Percentiles rank a stretch among this genome's conserved stretches.
Conservation (phyloP, 192 early-diverging fungal genomes). For the Coemansia sp. region DNA sequence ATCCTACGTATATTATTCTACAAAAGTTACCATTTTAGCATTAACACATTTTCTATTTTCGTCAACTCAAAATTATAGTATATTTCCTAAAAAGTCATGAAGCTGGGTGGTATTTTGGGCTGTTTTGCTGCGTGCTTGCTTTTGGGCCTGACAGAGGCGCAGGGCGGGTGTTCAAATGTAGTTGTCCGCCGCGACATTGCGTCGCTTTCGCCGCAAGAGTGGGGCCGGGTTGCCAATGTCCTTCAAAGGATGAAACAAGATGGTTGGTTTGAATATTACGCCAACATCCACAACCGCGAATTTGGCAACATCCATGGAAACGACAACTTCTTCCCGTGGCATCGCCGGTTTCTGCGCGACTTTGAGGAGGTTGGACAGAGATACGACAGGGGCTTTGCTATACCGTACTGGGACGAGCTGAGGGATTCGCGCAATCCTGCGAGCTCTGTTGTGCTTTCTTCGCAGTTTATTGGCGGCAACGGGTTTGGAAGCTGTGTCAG, state of each 20-base stretch:
- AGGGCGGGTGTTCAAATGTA: constrained; percentile 31
- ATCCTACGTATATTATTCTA: too few species aligned
- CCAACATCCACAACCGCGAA: constrained; percentile 44
- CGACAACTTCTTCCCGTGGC: constrained; percentile 57
- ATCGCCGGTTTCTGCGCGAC: constrained; percentile 54
- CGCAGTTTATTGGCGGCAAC: constrained; percentile 42
- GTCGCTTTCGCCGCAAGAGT: constrained; percentile 40
- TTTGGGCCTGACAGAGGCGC: constrained; percentile 22
- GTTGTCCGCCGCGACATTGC: constrained; percentile 37
- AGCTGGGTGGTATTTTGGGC: constrained; percentile 12
- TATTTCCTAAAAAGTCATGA: background rate
- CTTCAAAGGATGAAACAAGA: constrained; percentile 42
- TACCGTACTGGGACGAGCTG: constrained; percentile 65
- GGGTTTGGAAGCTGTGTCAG: constrained; percentile 46
- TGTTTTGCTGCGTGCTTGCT: constrained; percentile 16
- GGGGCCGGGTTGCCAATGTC: constrained; percentile 34
- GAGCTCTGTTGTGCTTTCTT: constrained; percentile 30
- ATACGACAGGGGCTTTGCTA: constrained; percentile 47
- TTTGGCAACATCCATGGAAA: constrained; percentile 55
- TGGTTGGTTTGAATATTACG: constrained; percentile 47
- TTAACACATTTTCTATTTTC: background rate
- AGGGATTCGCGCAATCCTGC: constrained; percentile 54
- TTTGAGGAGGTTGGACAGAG: constrained; percentile 56
- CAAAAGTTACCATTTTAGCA: too few species aligned
- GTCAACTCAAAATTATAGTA: background rate